phyloP scores from a whole-genome alignment of 2,329 filamentous ascomycete genomes.

The Ophiocordyceps robertsii region DNA sequence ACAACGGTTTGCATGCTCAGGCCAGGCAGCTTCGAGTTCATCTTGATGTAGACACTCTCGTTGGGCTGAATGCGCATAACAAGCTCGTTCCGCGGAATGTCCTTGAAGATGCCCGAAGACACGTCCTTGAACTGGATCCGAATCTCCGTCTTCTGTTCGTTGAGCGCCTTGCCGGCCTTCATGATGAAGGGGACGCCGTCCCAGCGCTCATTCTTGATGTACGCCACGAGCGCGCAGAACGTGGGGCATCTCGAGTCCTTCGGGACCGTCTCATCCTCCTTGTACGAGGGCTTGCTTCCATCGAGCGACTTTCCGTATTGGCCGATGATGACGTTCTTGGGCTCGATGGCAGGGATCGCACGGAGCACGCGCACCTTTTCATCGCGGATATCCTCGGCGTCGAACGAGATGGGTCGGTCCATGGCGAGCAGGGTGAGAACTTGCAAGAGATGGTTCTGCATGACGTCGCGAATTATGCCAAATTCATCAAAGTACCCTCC shows the following conservation, averaged over 20 bases:
- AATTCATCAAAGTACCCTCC: conserved; percentile 99
- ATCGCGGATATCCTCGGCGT: conserved; percentile 93
- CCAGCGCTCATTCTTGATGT: conserved; percentile 99
- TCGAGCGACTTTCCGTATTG: conserved; percentile 96
- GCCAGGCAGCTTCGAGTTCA: conserved; percentile 98
- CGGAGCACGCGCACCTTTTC: conserved; percentile 96
- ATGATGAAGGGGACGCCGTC: conserved; percentile 98
- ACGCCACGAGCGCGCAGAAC: conserved; percentile 92
- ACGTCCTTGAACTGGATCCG: conserved; percentile 99
- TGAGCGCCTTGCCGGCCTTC: conserved; percentile 96
- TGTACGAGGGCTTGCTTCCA: conserved; percentile 92
- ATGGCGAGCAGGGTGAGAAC: conserved; percentile 92
- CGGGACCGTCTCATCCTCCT: conserved; percentile 96
- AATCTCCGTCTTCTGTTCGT: conserved; percentile 99
- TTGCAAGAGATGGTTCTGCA: conserved; percentile 98
- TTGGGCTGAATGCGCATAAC: conserved; percentile 99
- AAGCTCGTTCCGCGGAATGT: conserved; percentile 97
- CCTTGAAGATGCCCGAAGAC: conserved; percentile 98
- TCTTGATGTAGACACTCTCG: conserved; percentile 99
- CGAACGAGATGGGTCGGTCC: conserved; percentile 98
- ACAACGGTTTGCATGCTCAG: conserved; percentile 99
- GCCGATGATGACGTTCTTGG: conserved; percentile 99
- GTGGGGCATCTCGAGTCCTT: conserved; percentile 96
- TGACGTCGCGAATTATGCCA: conserved; percentile 97
- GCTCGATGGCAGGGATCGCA: conserved; percentile 86